Conservation (phyloP, 1,284 basidiomycete genomes). For the Sanghuangporus weigelae region DNA sequence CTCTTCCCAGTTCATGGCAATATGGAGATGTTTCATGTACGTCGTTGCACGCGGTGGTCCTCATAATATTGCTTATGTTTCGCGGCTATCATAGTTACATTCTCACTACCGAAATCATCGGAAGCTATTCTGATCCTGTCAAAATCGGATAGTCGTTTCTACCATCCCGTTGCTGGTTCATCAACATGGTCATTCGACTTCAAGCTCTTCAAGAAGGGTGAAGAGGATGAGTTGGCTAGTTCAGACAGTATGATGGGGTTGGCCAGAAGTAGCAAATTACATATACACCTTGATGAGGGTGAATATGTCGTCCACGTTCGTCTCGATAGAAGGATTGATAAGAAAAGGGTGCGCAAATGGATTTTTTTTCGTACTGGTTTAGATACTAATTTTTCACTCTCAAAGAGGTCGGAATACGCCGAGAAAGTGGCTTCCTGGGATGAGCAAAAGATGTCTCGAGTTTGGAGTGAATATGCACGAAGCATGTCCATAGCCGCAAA, state of each 20-base stretch:
- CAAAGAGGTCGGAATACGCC: background rate
- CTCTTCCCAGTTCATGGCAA: constrained; percentile 36
- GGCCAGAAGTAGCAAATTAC: constrained; percentile 37
- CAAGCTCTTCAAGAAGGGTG: constrained; percentile 40
- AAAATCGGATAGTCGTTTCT: constrained; percentile 43
- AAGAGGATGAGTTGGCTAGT: constrained; percentile 30
- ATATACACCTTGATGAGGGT: constrained; percentile 39
- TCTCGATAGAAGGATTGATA: constrained; percentile 28
- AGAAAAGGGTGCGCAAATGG: background rate
- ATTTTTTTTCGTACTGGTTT: too few species aligned
- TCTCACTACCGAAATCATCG: constrained; percentile 31
- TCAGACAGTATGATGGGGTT: constrained; percentile 30
- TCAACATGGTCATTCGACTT: constrained; percentile 40
- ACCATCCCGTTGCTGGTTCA: constrained; percentile 31
- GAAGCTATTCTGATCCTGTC: constrained; percentile 43
- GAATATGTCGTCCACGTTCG: constrained; percentile 51
- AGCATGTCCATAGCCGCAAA: constrained; percentile 43
- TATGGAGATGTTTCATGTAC: constrained; percentile 47
- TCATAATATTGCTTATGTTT: background rate
- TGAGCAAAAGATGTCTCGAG: constrained; percentile 19
- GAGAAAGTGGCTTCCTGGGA: constrained; percentile 1
- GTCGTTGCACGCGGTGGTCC: constrained; percentile 15
- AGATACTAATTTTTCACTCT: background rate
- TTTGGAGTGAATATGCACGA: constrained; percentile 36
- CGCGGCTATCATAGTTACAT: background rate